A percentile compares a stretch with the other conserved stretches of the same genome.
These are phyloP conservation scores for Niebla homalea DNA, from an alignment of 495 filamentous ascomycete species.

Conservation along the genomic window DNA sequence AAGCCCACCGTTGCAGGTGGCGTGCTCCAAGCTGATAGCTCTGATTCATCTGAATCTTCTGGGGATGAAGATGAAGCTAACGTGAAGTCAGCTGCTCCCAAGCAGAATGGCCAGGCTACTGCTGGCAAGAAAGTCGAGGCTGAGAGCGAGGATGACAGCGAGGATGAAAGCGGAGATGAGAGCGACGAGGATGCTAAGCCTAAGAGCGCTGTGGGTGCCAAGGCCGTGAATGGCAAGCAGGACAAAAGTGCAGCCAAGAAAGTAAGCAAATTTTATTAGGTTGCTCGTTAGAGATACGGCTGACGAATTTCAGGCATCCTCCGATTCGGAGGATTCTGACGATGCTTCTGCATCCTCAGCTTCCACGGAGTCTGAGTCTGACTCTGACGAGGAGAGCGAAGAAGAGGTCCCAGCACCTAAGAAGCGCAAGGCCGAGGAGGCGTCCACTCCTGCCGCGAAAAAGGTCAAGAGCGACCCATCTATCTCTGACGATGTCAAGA, in stretches of 20 bases:
- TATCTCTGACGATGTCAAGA: slow-evolving; percentile 41
- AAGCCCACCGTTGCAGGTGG: background rate
- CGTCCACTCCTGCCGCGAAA: slow-evolving; percentile 52
- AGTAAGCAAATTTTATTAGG: slow-evolving; percentile 1
- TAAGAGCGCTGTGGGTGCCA: slow-evolving; percentile 19
- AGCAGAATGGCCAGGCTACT: background rate
- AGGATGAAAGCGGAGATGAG: background rate
- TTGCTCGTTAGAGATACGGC: background rate
- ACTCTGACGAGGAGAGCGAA: slow-evolving; percentile 40
- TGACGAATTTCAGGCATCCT: slow-evolving; percentile 17
- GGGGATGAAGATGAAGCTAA: slow-evolving; percentile 23
- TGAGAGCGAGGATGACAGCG: slow-evolving; percentile 11
- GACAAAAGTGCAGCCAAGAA: slow-evolving; percentile 13
- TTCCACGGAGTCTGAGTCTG: slow-evolving; percentile 29
- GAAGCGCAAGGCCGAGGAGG: slow-evolving; percentile 83
- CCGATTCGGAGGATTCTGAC: slow-evolving; percentile 20
- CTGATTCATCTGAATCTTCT: slow-evolving; percentile 25
- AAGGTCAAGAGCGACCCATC: slow-evolving; percentile 61
- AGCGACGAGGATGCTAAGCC: slow-evolving; percentile 8
- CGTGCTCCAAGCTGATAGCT: slow-evolving; percentile 8
- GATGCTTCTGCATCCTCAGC: slow-evolving; percentile 26
- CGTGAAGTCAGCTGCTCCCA: background rate
- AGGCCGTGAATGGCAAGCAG: slow-evolving; percentile 15
- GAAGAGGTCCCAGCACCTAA: slow-evolving; percentile 42
- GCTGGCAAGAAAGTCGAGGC: background rate